These are phyloP conservation scores for Chamaenerion angustifolium DNA, from an alignment of 345 rosid species.

Conservation along the genomic window DNA sequence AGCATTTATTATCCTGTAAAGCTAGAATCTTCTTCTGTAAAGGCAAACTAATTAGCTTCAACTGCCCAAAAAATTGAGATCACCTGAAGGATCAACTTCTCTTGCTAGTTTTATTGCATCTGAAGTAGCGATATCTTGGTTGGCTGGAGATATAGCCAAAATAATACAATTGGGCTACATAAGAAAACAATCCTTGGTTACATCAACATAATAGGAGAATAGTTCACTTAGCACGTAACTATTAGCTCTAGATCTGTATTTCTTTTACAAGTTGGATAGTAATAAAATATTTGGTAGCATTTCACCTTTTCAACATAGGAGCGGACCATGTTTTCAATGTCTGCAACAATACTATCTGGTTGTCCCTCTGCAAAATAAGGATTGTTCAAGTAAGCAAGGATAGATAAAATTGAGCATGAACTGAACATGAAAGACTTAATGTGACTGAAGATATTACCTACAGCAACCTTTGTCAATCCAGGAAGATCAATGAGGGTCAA, in stretches of 20 bases:
- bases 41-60: background rate
- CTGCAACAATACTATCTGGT: constrained; percentile 71
- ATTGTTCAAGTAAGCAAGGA: background rate
- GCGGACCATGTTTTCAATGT: constrained; percentile 99
- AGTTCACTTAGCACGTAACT: no score
- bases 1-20: background rate
- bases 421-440: background rate
- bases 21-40: background rate
- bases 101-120: constrained; percentile 98
- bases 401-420: background rate
- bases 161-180: constrained; percentile 93
- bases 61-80: constrained; percentile 2
- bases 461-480: constrained; percentile 99
- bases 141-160: constrained; percentile 97
- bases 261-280: background rate
- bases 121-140: constrained; percentile 99
- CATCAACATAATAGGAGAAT: background rate
- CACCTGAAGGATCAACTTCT: constrained; percentile 99
- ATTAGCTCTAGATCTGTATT: background rate
- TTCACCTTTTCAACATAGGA: constrained; percentile 95
- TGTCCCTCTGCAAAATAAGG: constrained; percentile 70
- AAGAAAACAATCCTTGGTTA: constrained; percentile 7
- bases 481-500: constrained; percentile 98
- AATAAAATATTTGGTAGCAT: background rate
- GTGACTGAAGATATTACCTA: constrained; percentile 43